These are phyloP conservation scores for Crepidotus variabilis DNA, from an alignment of 768 basidiomycete species.

Conservation along the genomic window DNA sequence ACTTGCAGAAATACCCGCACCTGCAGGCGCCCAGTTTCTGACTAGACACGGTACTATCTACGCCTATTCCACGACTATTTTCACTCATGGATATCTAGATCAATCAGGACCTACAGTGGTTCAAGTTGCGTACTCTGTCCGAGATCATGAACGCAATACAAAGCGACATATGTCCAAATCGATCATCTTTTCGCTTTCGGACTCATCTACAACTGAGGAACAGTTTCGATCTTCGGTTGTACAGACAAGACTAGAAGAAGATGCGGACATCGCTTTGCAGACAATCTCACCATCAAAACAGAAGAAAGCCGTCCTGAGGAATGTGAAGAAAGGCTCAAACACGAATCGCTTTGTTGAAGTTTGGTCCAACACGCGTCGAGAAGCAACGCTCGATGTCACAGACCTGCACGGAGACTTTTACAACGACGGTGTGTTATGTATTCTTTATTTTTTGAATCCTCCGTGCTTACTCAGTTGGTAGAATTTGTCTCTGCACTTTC, in stretches of 20 bases:
- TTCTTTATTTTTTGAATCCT: neutral
- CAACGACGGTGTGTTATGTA: slow-evolving; percentile 46
- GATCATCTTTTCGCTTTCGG: slow-evolving; percentile 24
- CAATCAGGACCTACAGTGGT: slow-evolving; percentile 25
- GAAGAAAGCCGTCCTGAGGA: slow-evolving; percentile 45
- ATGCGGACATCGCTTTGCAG: slow-evolving; percentile 36
- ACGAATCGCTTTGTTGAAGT: slow-evolving; percentile 58
- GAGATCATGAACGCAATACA: slow-evolving; percentile 47
- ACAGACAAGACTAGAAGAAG: slow-evolving; percentile 25
- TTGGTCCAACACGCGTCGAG: slow-evolving; percentile 43
- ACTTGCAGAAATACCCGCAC: slow-evolving; percentile 28
- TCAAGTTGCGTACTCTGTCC: slow-evolving; percentile 41
- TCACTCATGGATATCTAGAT: neutral
- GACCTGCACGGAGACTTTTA: slow-evolving; percentile 58
- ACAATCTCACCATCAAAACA: slow-evolving; percentile 37
- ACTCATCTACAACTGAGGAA: slow-evolving; percentile 12
- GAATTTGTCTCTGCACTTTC: slow-evolving; percentile 48
- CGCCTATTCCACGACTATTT: neutral
- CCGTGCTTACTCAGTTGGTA: slow-evolving; percentile 18
- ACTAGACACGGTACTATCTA: slow-evolving; percentile 4
- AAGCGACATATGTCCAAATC: slow-evolving; percentile 41
- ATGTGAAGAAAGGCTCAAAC: slow-evolving; percentile 24
- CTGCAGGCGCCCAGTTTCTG: slow-evolving; percentile 23
- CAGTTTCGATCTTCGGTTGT: neutral
- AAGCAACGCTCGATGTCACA: slow-evolving; percentile 52